Evolutionary conservation across 805 yeast species (phyloP).

Genomic region (Soucietia sequanensis): DNA sequence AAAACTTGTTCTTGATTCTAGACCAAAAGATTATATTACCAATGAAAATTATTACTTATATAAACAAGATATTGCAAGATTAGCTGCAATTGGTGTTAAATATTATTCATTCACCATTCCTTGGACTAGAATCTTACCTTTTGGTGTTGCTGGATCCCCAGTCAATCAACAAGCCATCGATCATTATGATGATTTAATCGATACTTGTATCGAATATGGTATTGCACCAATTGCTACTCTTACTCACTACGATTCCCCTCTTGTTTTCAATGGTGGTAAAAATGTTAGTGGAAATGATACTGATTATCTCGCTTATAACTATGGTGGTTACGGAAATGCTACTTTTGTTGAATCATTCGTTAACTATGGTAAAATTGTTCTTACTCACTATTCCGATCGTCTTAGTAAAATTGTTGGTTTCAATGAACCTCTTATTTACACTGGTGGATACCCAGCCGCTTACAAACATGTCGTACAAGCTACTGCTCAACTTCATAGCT

Average conservation of each 20-base stretch:
- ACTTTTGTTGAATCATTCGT: slow-evolving; percentile 29
- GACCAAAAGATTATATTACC: slow-evolving; percentile 22
- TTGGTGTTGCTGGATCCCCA: slow-evolving; percentile 25
- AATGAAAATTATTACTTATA: slow-evolving; percentile 30
- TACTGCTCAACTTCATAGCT: slow-evolving; percentile 18
- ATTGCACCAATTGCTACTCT: slow-evolving; percentile 29
- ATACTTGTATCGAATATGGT: slow-evolving; percentile 18
- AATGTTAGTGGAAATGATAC: neutral
- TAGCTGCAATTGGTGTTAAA: slow-evolving; percentile 30
- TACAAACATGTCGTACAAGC: slow-evolving; percentile 25
- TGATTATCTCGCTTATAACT: slow-evolving; percentile 11
- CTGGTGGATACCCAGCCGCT: slow-evolving; percentile 17
- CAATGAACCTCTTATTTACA: slow-evolving; percentile 27
- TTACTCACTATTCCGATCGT: slow-evolving; percentile 26
- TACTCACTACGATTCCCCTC: slow-evolving; percentile 34
- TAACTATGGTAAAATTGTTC: slow-evolving; percentile 27
- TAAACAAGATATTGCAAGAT: slow-evolving; percentile 29
- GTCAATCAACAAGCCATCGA: slow-evolving; percentile 27
- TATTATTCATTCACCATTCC: slow-evolving; percentile 31
- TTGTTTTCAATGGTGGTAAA: slow-evolving; percentile 6
- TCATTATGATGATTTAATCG: slow-evolving; percentile 19
- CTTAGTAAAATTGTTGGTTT: slow-evolving; percentile 29
- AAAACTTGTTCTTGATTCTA: slow-evolving; percentile 9
- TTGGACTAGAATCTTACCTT: slow-evolving; percentile 34
- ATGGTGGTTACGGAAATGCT: slow-evolving; percentile 20